These are phyloP conservation scores for Salix exigua DNA, from an alignment of 345 rosid genomes.

Conservation along the genomic window DNA sequence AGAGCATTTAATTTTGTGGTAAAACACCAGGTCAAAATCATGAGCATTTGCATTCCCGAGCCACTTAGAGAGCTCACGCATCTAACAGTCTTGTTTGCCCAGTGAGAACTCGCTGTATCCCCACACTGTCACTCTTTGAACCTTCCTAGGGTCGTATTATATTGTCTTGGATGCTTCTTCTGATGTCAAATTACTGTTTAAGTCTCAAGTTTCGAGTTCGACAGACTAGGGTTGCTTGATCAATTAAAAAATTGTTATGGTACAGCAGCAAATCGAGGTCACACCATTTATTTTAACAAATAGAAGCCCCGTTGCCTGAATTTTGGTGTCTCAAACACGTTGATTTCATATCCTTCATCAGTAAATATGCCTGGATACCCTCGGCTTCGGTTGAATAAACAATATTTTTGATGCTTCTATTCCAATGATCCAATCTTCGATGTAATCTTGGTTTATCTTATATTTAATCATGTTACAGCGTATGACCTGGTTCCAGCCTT, in stretches of 20 bases:
- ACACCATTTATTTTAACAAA: conserved; percentile 28
- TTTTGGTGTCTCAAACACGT: conserved; percentile 51
- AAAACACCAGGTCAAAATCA: conserved; percentile 23
- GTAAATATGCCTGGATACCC: conserved; percentile 31
- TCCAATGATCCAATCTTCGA: conserved; percentile 56
- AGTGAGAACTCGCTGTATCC: conserved; percentile 39
- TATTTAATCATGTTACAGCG: conserved; percentile 4
- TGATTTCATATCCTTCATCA: conserved; percentile 42
- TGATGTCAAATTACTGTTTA: conserved; percentile 37
- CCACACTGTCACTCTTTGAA: conserved; percentile 43
- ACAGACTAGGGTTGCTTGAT: conserved; percentile 47
- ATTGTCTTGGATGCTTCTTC: conserved; percentile 52
- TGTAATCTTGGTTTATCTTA: conserved; percentile 29
- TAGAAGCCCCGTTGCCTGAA: conserved; percentile 55
- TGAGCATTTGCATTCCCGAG: conserved; percentile 30
- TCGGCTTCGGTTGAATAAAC: conserved; percentile 31
- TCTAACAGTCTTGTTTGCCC: conserved; percentile 32
- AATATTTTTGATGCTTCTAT: conserved; percentile 58
- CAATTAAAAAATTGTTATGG: conserved; percentile 10
- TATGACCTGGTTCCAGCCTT: conserved; percentile 21
- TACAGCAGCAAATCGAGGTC: conserved; percentile 29
- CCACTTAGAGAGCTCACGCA: conserved; percentile 26
- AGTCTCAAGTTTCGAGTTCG: conserved; percentile 67
- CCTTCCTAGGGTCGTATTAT: conserved; percentile 44
- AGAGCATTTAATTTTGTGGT: conserved; percentile 21